These are phyloP conservation scores for Apostasia ramifera DNA, from an alignment of 106 monocot species.

Conservation along the genomic window DNA sequence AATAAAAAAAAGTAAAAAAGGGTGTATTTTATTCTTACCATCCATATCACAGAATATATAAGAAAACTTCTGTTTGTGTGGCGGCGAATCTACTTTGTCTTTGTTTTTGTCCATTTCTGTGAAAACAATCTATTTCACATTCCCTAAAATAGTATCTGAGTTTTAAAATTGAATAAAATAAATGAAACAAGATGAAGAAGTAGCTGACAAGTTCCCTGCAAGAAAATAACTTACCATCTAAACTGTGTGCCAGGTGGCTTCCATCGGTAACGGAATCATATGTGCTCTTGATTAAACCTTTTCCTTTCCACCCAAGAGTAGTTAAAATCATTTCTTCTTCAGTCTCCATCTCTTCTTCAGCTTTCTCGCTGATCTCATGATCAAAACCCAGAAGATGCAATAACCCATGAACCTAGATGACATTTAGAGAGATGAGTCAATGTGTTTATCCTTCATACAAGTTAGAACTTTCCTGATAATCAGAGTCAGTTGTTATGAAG, in stretches of 20 bases:
- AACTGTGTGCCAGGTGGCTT: slow-evolving; percentile 18
- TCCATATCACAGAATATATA: slow-evolving; percentile 99
- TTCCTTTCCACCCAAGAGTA: slow-evolving; percentile 92
- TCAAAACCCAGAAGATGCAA: slow-evolving; percentile 93
- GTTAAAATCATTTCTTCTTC: slow-evolving; percentile 78
- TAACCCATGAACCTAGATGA: slow-evolving; percentile 72
- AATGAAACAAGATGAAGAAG: not conserved
- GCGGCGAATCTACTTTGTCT: slow-evolving; percentile 44
- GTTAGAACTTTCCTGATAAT: too few relatives aligned
- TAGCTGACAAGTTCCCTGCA: not conserved
- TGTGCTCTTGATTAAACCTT: slow-evolving; percentile 65
- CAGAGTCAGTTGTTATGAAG: not conserved
- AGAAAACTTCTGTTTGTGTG: slow-evolving; percentile 67
- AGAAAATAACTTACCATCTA: slow-evolving; percentile 35
- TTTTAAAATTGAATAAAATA: slow-evolving; percentile 12
- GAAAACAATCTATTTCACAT: slow-evolving; percentile 31
- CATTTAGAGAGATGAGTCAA: not conserved
- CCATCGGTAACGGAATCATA: slow-evolving; percentile 37
- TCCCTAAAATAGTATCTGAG: slow-evolving; percentile 23
- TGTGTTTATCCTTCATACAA: too few relatives aligned
- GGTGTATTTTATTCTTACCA: slow-evolving; percentile 31
- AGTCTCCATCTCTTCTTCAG: slow-evolving; percentile 79
- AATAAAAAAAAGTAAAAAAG: not conserved
- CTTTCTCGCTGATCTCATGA: slow-evolving; percentile 66
- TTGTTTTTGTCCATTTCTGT: slow-evolving; percentile 38